Base-by-base conservation (phyloP, 805 yeast species). In the Metschnikowia henanensis region DNA sequence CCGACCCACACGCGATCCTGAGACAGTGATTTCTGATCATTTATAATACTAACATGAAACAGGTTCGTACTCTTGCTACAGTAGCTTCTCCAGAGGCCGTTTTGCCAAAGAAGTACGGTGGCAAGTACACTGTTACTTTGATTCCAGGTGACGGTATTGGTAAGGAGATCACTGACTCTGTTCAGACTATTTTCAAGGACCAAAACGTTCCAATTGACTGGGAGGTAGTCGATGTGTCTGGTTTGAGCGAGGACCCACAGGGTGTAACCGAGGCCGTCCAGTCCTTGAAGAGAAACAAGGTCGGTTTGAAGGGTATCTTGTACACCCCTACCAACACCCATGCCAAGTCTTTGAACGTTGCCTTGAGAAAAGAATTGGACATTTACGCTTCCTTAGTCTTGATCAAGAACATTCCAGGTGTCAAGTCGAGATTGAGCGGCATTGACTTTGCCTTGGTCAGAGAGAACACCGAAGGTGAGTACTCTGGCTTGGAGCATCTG, bases 71-170 rank as follows among this genome's bases (percentile, higher is more conserved):
- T 42, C 64, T 72, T 48, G 86, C 89, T 47, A 76, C 88, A 39
- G 66, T 76, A 45, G 77, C 81, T 44, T 68, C 82, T 22, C 76
- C 84, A 43, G 86, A 81, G 64, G 60, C 77, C 48, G 77, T 78
- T 52, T 75, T 87, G 60, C 95, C 96, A 60, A 88, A 88, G 75
- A 86, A 87, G 72, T 90, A 88, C 73, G 98, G 98, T 57, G 96
- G 97, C 51, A 84, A 84, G 65, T 91, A 81, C 77, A 87, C 92
- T 41, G 97, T 94, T 46, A 92, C 99, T 39, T 77, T 92, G 66
- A 84, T 92, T 58, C 98, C 98, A 47, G 97, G 99, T 72, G 99
- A 92, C 65, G 98, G 98, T 80, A 86, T 91, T 56, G 99, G 99
- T 69, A 84, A 84, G 63, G 97, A 91, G 75, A 87, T 91, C 65